Conservation (phyloP, 495 filamentous ascomycete genomes). For the Xylaria scruposa region DNA sequence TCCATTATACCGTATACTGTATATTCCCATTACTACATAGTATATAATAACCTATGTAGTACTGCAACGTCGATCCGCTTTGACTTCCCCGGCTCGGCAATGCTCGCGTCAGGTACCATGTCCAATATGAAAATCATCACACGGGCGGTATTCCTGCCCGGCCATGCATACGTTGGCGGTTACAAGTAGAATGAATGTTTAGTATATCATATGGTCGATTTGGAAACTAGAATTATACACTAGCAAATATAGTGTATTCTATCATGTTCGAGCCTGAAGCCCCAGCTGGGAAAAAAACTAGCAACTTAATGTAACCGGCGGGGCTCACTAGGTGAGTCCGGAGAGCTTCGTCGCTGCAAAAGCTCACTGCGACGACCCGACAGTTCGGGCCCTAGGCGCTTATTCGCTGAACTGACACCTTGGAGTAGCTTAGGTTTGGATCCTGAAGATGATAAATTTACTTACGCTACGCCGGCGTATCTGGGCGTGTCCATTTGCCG, state of each 20-base stretch:
- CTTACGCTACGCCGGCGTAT: background rate
- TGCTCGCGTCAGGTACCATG: background rate
- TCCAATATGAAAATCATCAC: slow-evolving; percentile 13
- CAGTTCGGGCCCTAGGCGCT: slow-evolving; percentile 26
- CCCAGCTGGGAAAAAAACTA: background rate
- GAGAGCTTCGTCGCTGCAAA: slow-evolving; percentile 6
- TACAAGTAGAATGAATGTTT: no score
- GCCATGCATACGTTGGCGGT: background rate
- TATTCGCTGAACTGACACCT: slow-evolving; percentile 7
- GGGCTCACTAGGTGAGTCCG: slow-evolving; percentile 10
- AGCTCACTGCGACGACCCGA: slow-evolving; percentile 9
- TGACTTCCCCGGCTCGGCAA: slow-evolving; percentile 21
- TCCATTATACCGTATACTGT: background rate
- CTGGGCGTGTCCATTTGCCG: background rate
- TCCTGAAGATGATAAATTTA: background rate
- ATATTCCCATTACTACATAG: background rate
- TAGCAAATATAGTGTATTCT: background rate
- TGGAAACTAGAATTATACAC: background rate
- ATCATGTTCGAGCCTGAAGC: background rate
- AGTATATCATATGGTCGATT: background rate
- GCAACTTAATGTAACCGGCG: background rate
- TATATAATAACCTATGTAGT: background rate
- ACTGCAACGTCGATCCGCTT: slow-evolving; percentile 21
- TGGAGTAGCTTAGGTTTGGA: slow-evolving; percentile 8
- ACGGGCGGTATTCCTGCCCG: background rate